Evolutionary conservation across 2,329 filamentous ascomycete species (phyloP).

Genomic region (Colletotrichum sp.): DNA sequence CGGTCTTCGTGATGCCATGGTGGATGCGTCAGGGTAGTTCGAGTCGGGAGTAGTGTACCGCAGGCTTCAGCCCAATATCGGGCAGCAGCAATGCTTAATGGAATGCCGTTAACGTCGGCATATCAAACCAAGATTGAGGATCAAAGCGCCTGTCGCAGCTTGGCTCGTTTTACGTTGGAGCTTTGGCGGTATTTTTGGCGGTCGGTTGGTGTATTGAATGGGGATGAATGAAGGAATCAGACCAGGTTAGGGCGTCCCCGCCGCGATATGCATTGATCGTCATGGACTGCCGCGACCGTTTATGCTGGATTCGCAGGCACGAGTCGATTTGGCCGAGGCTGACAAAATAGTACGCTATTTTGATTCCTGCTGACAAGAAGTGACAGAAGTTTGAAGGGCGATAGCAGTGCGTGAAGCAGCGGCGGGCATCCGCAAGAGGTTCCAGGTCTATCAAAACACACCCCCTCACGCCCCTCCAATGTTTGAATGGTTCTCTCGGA

Average conservation of each 20-base stretch:
- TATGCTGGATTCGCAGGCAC: neutral
- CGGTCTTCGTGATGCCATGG: neutral
- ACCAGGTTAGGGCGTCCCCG: neutral
- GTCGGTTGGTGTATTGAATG: neutral
- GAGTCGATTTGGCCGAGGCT: constrained; percentile 4
- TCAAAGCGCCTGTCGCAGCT: constrained; percentile 1
- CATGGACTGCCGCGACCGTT: constrained; percentile 1
- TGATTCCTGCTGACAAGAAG: constrained; percentile 1
- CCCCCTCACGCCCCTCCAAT: neutral
- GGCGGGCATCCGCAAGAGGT: neutral
- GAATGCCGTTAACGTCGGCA: neutral
- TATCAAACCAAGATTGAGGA: constrained; percentile 1
- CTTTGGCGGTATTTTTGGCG: neutral
- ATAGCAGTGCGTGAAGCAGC: neutral
- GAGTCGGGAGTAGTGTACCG: neutral
- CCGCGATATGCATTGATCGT: constrained; percentile 14
- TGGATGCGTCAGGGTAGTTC: neutral
- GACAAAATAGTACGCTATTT: constrained; percentile 15
- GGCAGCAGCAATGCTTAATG: neutral
- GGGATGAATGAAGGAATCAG: neutral
- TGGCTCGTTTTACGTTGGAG: neutral
- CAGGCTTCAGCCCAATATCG: neutral
- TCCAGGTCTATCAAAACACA: neutral
- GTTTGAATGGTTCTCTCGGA: neutral
- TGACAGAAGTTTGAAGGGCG: neutral